Conservation (phyloP, 2,329 filamentous ascomycete species). For the Mycocentrospora acerina region DNA sequence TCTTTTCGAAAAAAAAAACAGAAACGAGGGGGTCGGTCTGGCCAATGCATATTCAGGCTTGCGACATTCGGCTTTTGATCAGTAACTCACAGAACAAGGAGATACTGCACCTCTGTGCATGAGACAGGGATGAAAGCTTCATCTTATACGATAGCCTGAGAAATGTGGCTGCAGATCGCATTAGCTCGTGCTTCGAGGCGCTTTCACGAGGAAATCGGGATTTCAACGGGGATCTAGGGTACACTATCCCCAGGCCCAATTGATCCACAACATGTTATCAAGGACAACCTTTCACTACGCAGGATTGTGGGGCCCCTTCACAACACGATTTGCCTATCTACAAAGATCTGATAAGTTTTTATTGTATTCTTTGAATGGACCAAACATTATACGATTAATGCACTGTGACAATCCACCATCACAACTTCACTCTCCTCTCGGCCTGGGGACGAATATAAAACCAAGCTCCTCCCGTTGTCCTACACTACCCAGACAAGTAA, state of each 20-base stretch:
- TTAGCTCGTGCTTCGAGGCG: conserved; percentile 3
- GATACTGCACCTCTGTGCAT: no score
- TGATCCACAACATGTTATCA: conserved; percentile 4
- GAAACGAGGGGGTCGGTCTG: no score
- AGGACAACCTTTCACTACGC: background rate
- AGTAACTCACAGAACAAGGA: no score
- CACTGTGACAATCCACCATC: background rate
- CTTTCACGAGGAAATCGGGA: conserved; percentile 7
- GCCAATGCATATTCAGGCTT: no score
- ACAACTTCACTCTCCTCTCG: background rate
- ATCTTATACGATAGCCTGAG: background rate
- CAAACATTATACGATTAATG: background rate
- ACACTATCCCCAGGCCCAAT: background rate
- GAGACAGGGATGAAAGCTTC: no score
- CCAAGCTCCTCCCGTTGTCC: no score
- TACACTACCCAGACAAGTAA: background rate
- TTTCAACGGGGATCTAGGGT: no score
- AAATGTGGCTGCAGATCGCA: background rate
- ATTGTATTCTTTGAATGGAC: no score
- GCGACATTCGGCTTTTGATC: no score
- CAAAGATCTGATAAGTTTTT: background rate
- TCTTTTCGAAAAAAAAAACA: no score
- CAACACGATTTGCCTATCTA: background rate
- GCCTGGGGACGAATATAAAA: no score
- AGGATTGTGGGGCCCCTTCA: background rate